phyloP scores from a whole-genome alignment of 2,329 filamentous ascomycete genomes.

The Graphium sp. region DNA sequence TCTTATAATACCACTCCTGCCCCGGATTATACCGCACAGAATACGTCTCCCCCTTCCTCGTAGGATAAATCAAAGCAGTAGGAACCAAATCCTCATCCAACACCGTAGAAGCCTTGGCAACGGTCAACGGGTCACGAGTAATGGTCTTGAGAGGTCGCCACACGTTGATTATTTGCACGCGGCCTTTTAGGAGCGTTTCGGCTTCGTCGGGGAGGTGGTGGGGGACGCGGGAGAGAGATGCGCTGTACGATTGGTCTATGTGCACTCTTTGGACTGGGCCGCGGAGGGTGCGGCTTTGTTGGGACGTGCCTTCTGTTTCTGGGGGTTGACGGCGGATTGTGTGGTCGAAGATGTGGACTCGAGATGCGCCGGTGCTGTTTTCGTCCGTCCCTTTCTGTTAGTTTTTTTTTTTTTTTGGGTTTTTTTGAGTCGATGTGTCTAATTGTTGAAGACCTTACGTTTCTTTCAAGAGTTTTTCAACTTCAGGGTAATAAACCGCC shows the following conservation, averaged over 20 bases:
- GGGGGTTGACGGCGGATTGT: conserved; percentile 26
- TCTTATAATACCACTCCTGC: conserved; percentile 36
- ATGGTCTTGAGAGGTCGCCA: conserved; percentile 34
- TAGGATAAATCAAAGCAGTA: conserved; percentile 30
- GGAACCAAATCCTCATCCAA: conserved; percentile 30
- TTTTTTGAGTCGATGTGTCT: too few species aligned
- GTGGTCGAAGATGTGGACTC: conserved; percentile 45
- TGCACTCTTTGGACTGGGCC: conserved; percentile 27
- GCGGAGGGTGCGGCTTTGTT: conserved; percentile 24
- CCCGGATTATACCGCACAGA: conserved; percentile 19
- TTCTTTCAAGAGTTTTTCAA: conserved; percentile 48
- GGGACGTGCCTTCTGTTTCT: conserved; percentile 21
- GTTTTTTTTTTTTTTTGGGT: neutral
- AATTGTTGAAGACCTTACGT: conserved; percentile 23
- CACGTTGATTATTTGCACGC: conserved; percentile 35
- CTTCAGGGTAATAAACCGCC: conserved; percentile 53
- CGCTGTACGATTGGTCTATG: conserved; percentile 37
- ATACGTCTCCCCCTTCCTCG: conserved; percentile 31
- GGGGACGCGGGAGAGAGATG: conserved; percentile 22
- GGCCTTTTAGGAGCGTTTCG: conserved; percentile 21
- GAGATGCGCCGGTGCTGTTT: conserved; percentile 32
- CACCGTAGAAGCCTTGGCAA: conserved; percentile 32
- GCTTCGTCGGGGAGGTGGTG: conserved; percentile 28
- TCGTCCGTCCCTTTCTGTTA: too few species aligned
- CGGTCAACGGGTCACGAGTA: conserved; percentile 32